Evolutionary conservation across 257 asterid genomes (phyloP), one percentile per base, ranked within the genome.

Genomic region (Lycium ferocissimum): DNA sequence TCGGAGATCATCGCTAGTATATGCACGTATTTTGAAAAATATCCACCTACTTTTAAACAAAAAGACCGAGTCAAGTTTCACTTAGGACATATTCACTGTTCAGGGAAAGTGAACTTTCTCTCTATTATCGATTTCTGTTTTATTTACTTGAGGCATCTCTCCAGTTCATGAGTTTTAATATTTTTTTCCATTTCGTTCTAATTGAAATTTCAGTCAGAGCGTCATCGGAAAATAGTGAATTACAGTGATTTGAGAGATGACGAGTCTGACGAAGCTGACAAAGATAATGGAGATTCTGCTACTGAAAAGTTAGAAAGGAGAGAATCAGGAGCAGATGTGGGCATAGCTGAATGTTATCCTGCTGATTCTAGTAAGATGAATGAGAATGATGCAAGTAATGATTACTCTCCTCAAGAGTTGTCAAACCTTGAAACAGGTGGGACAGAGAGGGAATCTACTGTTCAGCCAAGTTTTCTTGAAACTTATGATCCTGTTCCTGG

Each of bases 141-240:
- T 56, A 63, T 45, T 10, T 26, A 10, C 54, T 65, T 70, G 35
- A n/a, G 40, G 35, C 61, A 8, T 71, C 45, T 54, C 45, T 54
- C 7, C 49, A 9, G 79, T 70, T 63, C 59, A 79, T 54, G 67
- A 33, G 75, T 53, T 20, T 1, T 51, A 35, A 59, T 17, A 43
- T 8, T 6, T 49, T 85, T 26, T 59, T 9, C 73, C 12, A 5
- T 67, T 11, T 69, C 84, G 15, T 69, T 38, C 57, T 79, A 63
- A 18, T 75, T 79, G 37, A 53, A 33, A 63, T 87, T 89, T 75
- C 95, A 96, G 99, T 96, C 99, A 4, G 91, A 83, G 75, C 91
- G 98, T 54, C 82, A 67, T 45, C 89, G 93, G 83, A 96, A 91
- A 88, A 86, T 70, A 62, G 97, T 96, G 86, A 90, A 83, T 79